Evolutionary conservation across 2,329 filamentous ascomycete genomes (phyloP), one percentile per base, ranked within the genome.

Genomic region (Colletotrichum trifolii): DNA sequence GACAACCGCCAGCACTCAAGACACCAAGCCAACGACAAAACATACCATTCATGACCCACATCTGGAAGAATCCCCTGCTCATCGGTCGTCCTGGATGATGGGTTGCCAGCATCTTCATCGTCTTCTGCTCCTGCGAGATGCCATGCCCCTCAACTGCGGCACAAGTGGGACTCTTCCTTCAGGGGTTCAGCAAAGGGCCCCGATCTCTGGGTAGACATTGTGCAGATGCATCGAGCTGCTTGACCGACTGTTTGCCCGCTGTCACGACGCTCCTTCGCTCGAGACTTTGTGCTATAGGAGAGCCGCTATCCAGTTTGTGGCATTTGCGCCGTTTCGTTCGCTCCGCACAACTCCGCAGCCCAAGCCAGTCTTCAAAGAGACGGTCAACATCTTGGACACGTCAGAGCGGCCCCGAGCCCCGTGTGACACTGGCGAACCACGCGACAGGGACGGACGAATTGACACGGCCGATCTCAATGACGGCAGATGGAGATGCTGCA

Each of bases 171-270:
- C 61, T 25, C 25, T 25, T 25, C 25, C 25, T 35, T 12, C 38
- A 49, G 25, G 49, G 46, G 45, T 43, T 9, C 42, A 46, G 42
- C 8, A 2, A 15, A 53, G 35, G 46, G 43, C 55, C 39, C 61
- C 56, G 56, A 64, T 60, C 45, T 54, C 42, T 64, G 61, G 61
- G 49, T 55, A 49, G 45, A 35, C 34, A 64, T 49, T 36, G 42
- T 60, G 55, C 38, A 50, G 55, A 58, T 58, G 55, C 42, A 59
- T 59, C 47, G 25, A 48, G 15, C 13, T 7, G 35, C 35, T 45
- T 60, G 55, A 64, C 61, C 49, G 48, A 64, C 49, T 54, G 35
- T 48, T 49, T 59, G 55, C 55, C 38, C 42, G 36, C 48, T 48
- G n/a, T 57, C 53, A 17, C 33, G 11, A 43, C 33, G n/a, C 42